These are phyloP conservation scores for Coemansia sp. DNA, from an alignment of 192 early-diverging fungal genomes.

Conservation along the genomic window DNA sequence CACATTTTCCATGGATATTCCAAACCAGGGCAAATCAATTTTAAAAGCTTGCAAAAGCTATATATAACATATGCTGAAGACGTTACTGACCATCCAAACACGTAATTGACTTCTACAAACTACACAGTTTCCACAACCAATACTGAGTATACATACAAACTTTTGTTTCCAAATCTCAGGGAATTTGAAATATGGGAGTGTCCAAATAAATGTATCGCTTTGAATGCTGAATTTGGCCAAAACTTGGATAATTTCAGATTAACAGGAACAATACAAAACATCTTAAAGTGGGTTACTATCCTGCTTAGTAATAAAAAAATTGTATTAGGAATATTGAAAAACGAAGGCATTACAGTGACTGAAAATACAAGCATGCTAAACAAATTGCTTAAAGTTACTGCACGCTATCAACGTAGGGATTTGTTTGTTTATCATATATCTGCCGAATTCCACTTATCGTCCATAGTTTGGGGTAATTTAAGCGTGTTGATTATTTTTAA, in stretches of 20 bases:
- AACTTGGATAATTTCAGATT: not conserved
- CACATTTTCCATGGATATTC: not conserved
- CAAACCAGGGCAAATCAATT: not conserved
- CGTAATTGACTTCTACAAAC: not conserved
- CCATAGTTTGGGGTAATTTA: no score
- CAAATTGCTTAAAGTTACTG: not conserved
- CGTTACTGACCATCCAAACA: not conserved
- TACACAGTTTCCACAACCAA: not conserved
- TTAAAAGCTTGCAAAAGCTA: not conserved
- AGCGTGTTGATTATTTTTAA: no score
- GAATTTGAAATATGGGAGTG: not conserved
- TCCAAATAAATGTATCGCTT: not conserved
- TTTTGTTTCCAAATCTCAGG: not conserved
- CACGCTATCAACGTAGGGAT: no score
- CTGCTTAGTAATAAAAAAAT: not conserved
- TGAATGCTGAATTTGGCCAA: not conserved
- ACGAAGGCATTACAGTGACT: not conserved
- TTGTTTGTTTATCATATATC: no score
- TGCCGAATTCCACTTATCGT: no score
- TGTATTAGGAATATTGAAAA: not conserved
- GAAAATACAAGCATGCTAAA: not conserved
- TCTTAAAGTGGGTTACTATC: not conserved
- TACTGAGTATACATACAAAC: not conserved
- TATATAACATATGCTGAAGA: not conserved
- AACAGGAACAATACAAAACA: not conserved